Percentiles rank a stretch among this genome's conserved stretches.
Evolutionary conservation across 2,329 filamentous ascomycete species (phyloP).

Genomic region (Macrophomina pseudophaseolina): DNA sequence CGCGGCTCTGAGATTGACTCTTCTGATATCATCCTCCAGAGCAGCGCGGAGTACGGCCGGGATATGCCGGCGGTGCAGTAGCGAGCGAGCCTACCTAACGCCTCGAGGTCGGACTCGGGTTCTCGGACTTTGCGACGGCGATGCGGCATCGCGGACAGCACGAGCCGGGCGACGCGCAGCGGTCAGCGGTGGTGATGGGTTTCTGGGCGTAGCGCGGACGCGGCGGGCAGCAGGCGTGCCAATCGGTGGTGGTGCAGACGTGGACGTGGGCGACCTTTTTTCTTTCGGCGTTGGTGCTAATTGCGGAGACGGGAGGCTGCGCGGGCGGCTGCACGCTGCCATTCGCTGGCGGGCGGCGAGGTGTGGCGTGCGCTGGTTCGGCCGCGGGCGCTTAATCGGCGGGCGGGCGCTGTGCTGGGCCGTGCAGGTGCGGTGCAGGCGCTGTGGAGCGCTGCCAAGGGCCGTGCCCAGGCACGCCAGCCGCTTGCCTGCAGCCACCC

Average conservation of each 20-base stretch:
- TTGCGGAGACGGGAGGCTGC: conserved; percentile 20
- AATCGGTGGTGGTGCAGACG: conserved; percentile 14
- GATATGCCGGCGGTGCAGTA: neutral
- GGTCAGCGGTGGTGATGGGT: neutral
- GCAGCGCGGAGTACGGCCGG: neutral
- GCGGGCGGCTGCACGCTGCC: conserved; percentile 19
- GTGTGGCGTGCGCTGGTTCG: conserved; percentile 23
- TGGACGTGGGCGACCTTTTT: conserved; percentile 19
- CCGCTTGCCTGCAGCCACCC: conserved; percentile 19
- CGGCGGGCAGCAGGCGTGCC: neutral
- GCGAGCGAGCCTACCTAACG: no score
- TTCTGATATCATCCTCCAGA: neutral
- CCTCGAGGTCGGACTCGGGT: no score
- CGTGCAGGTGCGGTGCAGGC: conserved; percentile 7
- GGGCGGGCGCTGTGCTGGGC: conserved; percentile 5
- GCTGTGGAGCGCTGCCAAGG: neutral
- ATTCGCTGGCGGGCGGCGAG: conserved; percentile 7
- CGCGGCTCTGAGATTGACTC: neutral
- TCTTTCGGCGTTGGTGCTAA: neutral
- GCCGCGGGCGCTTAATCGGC: conserved; percentile 24
- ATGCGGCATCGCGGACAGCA: neutral
- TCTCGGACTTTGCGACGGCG: no score
- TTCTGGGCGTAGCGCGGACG: neutral
- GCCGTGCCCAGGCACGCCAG: conserved; percentile 16
- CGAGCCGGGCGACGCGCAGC: conserved; percentile 1